Base-by-base conservation (phyloP, 2,329 filamentous ascomycete genomes). In the Neonectria neomacrospora region DNA sequence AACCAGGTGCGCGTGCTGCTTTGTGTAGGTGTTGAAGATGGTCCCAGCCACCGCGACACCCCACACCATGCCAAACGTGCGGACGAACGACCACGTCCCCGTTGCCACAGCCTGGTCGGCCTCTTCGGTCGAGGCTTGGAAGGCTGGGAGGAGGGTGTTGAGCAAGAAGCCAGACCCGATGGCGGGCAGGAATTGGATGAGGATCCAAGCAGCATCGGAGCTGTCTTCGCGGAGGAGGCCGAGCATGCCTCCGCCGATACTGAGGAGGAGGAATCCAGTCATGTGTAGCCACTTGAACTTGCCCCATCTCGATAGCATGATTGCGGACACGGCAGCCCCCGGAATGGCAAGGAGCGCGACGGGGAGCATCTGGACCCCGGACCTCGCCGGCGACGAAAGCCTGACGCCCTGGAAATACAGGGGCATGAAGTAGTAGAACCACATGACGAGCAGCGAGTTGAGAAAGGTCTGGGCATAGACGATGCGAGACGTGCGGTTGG, bases 351-450 rank as follows among this genome's bases (percentile, higher is more conserved):
- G 72, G 1, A 78, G 56, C 0, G 74, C 71, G 0, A 71, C 66
- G 41, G 75, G 70, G 41, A 82, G 73, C 26, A 80, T 58, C 14
- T 74, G 67, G 1, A 80, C 71, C 1, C 77, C 80, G 0, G 79
- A 72, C 0, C 73, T 64, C 0, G 71, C 65, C 0, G 83, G 77
- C 0, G 73, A 71, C 5, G 75, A 73, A 1, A 71, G 52, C 5
- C 73, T 71, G 0, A 84, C 79, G 1, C 74, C 76, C 54, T 85
- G 81, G 65, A 84, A 84, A 67, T 83, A 85, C 1, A 85, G 61
- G 0, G 82, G 81, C 1, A 83, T 54, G 62, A 83, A 83, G 70
- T 77, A 80, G 50, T 76, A 70, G 3, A 73, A 66, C 75, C 79
- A 81, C 50, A 76, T 76, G 8, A 81, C 52, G 0, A 73, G 26